Conservation (phyloP, 2,329 filamentous ascomycete species). For the Cladosporium velox region DNA sequence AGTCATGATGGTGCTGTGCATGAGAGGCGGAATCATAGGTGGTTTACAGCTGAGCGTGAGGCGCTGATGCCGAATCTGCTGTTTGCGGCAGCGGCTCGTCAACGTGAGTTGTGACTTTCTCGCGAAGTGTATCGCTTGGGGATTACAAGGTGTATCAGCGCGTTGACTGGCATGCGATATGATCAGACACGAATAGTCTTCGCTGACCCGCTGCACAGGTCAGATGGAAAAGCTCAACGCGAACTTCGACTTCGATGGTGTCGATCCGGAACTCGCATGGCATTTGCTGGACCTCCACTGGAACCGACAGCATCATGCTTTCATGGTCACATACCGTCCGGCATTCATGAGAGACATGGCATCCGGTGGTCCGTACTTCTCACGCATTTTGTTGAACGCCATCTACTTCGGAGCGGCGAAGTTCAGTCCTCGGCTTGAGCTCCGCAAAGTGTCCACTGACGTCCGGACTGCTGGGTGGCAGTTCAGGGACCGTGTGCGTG, state of each 20-base stretch:
- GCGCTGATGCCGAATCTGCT: conserved; percentile 42
- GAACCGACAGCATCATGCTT: conserved; percentile 30
- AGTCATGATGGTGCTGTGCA: conserved; percentile 16
- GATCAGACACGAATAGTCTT: background rate
- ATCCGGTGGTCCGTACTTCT: conserved; percentile 14
- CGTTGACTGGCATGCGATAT: too few relatives aligned
- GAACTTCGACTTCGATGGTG: conserved; percentile 56
- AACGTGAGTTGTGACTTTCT: background rate
- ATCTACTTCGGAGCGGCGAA: conserved; percentile 15
- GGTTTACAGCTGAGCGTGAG: conserved; percentile 16
- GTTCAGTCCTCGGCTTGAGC: conserved; percentile 17
- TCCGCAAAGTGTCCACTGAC: conserved; percentile 10
- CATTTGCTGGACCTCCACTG: conserved; percentile 49
- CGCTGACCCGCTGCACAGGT: background rate
- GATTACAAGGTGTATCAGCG: too few relatives aligned
- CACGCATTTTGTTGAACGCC: conserved; percentile 10
- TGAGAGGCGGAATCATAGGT: conserved; percentile 10
- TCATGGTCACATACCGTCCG: conserved; percentile 29
- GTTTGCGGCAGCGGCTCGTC: conserved; percentile 12
- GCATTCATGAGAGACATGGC: conserved; percentile 30
- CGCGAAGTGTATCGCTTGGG: too few relatives aligned
- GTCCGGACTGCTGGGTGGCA: conserved; percentile 13
- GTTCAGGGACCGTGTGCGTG: conserved; percentile 9
- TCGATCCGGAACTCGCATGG: conserved; percentile 55
- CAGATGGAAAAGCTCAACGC: conserved; percentile 19